Conservation (phyloP, 192 early-diverging fungal species). For the Rhizoclosmatium sp. region DNA sequence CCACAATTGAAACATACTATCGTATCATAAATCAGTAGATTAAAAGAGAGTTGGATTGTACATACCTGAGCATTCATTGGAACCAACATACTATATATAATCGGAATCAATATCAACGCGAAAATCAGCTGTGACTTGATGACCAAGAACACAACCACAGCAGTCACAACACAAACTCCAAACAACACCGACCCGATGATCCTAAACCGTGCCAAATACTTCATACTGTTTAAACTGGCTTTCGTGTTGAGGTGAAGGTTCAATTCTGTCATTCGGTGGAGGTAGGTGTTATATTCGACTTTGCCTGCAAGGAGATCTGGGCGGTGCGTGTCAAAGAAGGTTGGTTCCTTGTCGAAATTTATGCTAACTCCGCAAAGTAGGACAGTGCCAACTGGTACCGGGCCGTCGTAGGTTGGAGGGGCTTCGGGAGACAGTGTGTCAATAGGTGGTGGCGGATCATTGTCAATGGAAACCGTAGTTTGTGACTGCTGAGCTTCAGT, state of each 20-base stretch:
- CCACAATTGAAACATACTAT: neutral
- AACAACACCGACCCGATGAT: no score
- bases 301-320: slow-evolving; percentile 8
- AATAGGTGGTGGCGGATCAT: no score
- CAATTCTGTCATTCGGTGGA: neutral
- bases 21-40: no score
- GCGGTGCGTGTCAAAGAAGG: slow-evolving; percentile 4
- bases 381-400: neutral
- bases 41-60: neutral
- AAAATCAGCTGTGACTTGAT: neutral
- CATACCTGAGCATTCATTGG: neutral
- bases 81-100: neutral
- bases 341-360: neutral
- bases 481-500: no score
- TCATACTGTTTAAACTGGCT: no score
- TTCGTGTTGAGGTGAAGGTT: neutral
- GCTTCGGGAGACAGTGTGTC: neutral
- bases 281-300: slow-evolving; percentile 4
- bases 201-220: no score
- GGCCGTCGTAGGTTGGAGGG: slow-evolving; percentile 14
- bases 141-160: neutral
- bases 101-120: neutral
- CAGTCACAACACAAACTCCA: neutral
- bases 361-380: neutral
- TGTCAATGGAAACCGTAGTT: no score